Conservation (phyloP, 441 rosid genomes). For the Jatropha podagrica region DNA sequence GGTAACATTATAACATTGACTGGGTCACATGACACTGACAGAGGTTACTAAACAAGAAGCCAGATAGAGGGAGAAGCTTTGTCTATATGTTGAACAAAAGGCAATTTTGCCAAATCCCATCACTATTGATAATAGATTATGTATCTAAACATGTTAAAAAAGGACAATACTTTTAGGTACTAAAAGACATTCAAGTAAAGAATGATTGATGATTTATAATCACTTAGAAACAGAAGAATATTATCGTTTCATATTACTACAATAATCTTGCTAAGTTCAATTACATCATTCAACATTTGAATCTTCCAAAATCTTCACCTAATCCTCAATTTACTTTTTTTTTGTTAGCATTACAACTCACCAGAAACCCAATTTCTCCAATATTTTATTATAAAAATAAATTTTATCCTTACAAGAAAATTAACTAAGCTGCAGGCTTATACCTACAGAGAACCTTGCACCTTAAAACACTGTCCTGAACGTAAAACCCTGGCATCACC, state of each 20-base stretch:
- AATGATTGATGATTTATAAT: not conserved
- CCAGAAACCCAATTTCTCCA: constrained; percentile 4
- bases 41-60: no score
- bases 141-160: no score
- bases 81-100: no score
- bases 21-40: no score
- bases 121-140: no score
- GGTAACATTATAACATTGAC: no score
- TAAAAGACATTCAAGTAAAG: not conserved
- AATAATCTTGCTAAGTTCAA: not conserved
- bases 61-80: no score
- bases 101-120: no score
- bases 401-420: constrained; percentile 5
- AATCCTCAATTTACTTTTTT: constrained; percentile 4
- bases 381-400: constrained; percentile 9
- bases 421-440: constrained; percentile 37
- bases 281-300: constrained; percentile 8
- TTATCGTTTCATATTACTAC: not conserved
- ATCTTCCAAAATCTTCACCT: constrained; percentile 12
- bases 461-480: constrained; percentile 70
- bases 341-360: not conserved
- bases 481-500: constrained; percentile 96
- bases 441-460: constrained; percentile 91
- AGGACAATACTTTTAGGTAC: no score
- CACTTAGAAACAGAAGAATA: not conserved